Evolutionary conservation across 768 basidiomycete genomes (phyloP).

Genomic region (Fomitopsis serialis): DNA sequence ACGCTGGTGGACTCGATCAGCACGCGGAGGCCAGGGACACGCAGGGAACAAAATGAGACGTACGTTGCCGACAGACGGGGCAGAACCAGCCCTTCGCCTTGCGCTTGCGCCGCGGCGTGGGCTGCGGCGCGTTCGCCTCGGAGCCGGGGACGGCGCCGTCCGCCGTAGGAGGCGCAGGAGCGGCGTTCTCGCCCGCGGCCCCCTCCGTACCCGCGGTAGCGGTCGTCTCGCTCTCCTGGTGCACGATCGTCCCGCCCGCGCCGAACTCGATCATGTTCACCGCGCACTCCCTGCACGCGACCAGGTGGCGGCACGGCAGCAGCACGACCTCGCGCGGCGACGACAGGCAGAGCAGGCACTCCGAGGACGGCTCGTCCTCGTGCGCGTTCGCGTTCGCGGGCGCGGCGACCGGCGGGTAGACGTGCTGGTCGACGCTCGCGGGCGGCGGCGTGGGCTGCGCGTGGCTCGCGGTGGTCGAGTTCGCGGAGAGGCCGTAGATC

Average conservation of each 20-base stretch:
- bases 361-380: conserved; percentile 73
- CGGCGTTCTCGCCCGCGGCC: conserved; percentile 6
- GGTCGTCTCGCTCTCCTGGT: conserved; percentile 31
- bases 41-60: conserved; percentile 27
- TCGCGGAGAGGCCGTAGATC: conserved; percentile 77
- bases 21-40: neutral
- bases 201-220: conserved; percentile 22
- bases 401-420: conserved; percentile 39
- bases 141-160: conserved; percentile 16
- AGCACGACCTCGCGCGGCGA: conserved; percentile 88
- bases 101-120: conserved; percentile 62
- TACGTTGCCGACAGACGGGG: conserved; percentile 92
- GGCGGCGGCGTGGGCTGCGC: conserved; percentile 35
- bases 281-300: conserved; percentile 93
- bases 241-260: conserved; percentile 82
- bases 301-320: conserved; percentile 88
- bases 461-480: conserved; percentile 29
- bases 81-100: conserved; percentile 98
- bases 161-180: conserved; percentile 11
- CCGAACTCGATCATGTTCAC: conserved; percentile 98
- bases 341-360: conserved; percentile 88
- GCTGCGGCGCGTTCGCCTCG: conserved; percentile 8
- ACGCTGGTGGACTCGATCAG: conserved; percentile 46
- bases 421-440: conserved; percentile 29
- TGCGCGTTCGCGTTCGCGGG: conserved; percentile 23